phyloP scores from a whole-genome alignment of 2,329 filamentous ascomycete species.

The Capronia epimyces region DNA sequence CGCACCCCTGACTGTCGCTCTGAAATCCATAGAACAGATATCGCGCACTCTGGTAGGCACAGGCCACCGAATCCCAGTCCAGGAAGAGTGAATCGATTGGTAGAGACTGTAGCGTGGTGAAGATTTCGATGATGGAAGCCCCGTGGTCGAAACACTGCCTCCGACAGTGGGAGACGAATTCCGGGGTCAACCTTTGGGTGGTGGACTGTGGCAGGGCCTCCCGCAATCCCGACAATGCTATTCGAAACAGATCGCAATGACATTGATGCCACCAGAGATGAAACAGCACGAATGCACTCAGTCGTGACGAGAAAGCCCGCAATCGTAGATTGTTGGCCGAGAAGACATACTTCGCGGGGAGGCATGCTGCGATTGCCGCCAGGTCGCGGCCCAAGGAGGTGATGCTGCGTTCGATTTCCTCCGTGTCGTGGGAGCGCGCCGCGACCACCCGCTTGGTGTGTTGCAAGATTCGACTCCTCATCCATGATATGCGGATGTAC shows the following conservation, averaged over 20 bases:
- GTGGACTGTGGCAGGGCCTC: constrained; percentile 2
- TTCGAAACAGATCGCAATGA: constrained; percentile 13
- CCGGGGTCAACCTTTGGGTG: background rate
- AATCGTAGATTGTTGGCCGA: constrained; percentile 11
- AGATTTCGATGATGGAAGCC: background rate
- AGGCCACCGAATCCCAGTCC: background rate
- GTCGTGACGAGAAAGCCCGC: constrained; percentile 5
- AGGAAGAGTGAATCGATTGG: background rate
- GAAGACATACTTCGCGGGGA: constrained; percentile 6
- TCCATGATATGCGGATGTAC: constrained; percentile 11
- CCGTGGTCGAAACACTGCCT: background rate
- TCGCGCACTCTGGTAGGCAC: background rate
- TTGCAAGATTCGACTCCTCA: constrained; percentile 9
- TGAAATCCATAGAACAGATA: background rate
- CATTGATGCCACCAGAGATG: constrained; percentile 19
- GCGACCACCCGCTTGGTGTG: background rate
- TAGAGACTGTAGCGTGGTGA: background rate
- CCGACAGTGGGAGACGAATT: background rate
- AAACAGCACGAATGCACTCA: constrained; percentile 9
- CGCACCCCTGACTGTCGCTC: background rate
- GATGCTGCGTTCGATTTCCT: background rate
- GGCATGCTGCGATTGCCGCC: background rate
- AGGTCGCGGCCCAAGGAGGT: constrained; percentile 7
- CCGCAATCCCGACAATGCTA: constrained; percentile 4
- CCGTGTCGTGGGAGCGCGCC: background rate